phyloP scores from a whole-genome alignment of 2,329 filamentous ascomycete genomes.

The Cladosporium oxysporum region DNA sequence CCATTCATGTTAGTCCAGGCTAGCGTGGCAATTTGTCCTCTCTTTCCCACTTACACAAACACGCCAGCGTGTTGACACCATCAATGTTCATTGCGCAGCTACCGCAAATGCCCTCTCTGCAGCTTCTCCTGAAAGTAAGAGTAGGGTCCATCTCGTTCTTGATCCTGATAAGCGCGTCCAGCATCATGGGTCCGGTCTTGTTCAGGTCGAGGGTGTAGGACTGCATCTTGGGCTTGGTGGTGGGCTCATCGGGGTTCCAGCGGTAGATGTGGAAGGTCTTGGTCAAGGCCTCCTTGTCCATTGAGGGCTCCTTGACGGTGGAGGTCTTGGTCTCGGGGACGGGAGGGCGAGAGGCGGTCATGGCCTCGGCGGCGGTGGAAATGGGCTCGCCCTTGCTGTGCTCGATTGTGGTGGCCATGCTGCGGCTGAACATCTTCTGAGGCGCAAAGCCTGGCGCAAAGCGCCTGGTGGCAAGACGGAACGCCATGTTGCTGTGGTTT shows the following conservation, averaged over 20 bases:
- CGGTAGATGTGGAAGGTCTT: conserved; percentile 99
- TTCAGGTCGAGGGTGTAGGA: conserved; percentile 92
- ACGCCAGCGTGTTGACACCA: conserved; percentile 95
- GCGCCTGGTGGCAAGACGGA: conserved; percentile 40
- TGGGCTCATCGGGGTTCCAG: conserved; percentile 93
- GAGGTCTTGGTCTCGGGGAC: conserved; percentile 57
- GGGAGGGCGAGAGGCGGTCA: conserved; percentile 35
- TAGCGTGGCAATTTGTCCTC: conserved; percentile 2
- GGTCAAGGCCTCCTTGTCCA: conserved; percentile 60
- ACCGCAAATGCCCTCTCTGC: conserved; percentile 96
- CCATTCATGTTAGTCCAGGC: not conserved
- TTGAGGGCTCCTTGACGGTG: conserved; percentile 62
- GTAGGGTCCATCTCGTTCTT: conserved; percentile 99
- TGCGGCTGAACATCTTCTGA: conserved; percentile 35
- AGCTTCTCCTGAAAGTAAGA: conserved; percentile 91
- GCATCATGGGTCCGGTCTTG: conserved; percentile 98
- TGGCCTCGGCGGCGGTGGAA: conserved; percentile 33
- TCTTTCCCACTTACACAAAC: conserved; percentile 63
- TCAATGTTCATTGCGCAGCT: conserved; percentile 99
- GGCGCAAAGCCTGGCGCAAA: conserved; percentile 32
- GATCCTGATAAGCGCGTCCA: conserved; percentile 94
- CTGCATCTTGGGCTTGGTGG: conserved; percentile 94
- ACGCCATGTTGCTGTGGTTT: conserved; percentile 33
- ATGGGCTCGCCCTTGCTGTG: conserved; percentile 37
- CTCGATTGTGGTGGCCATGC: conserved; percentile 40